Conservation (phyloP, 495 filamentous ascomycete species). For the Neohortaea acidophila region DNA sequence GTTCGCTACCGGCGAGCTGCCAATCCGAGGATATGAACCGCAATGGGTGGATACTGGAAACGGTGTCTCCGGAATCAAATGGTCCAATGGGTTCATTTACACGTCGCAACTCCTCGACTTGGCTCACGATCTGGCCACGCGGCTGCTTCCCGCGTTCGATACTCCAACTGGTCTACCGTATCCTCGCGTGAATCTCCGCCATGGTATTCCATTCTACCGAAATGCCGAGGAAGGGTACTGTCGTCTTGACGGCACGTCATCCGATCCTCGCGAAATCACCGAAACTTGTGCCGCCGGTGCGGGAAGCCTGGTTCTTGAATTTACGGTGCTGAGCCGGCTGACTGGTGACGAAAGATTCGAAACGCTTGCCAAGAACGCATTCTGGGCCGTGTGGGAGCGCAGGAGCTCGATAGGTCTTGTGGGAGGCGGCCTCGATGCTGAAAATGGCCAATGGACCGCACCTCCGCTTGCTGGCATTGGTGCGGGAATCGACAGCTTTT, state of each 20-base stretch:
- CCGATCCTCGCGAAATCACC: conserved; percentile 52
- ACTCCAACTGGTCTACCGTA: conserved; percentile 85
- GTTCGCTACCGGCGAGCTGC: conserved; percentile 77
- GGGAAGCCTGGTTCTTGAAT: conserved; percentile 84
- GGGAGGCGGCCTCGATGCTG: conserved; percentile 81
- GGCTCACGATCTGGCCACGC: conserved; percentile 65
- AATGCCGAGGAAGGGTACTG: conserved; percentile 30
- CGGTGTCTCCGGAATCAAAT: conserved; percentile 43
- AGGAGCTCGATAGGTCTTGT: conserved; percentile 77
- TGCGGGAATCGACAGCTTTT: conserved; percentile 93
- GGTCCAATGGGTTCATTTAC: conserved; percentile 69
- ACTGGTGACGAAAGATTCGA: conserved; percentile 80
- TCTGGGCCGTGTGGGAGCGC: conserved; percentile 85
- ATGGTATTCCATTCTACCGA: conserved; percentile 77
- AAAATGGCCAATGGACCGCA: conserved; percentile 71
- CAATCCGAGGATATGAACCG: conserved; percentile 58
- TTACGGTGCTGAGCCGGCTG: conserved; percentile 75
- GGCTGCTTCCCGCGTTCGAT: conserved; percentile 80
- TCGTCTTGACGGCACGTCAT: conserved; percentile 24
- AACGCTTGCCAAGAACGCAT: conserved; percentile 74
- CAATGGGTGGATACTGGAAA: conserved; percentile 24
- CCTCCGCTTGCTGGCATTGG: conserved; percentile 79
- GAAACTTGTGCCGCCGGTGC: conserved; percentile 95
- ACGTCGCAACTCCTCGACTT: conserved; percentile 78
- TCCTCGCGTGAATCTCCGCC: conserved; percentile 80